These are phyloP conservation scores for Suillus discolor DNA, from an alignment of 768 basidiomycete species.

Conservation along the genomic window DNA sequence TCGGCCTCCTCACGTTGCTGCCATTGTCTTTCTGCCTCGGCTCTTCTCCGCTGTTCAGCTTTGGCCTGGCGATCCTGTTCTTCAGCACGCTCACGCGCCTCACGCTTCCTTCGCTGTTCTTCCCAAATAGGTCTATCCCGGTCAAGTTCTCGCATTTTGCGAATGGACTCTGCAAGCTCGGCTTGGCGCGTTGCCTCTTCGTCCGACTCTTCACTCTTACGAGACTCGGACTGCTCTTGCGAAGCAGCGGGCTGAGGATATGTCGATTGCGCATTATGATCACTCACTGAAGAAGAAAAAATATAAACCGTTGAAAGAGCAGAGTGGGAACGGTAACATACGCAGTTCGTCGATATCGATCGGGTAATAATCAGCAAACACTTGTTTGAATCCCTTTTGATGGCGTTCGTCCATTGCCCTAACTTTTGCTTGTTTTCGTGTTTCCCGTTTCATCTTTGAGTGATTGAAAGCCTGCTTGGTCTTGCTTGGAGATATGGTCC, in stretches of 20 bases:
- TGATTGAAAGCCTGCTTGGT: conserved; percentile 41
- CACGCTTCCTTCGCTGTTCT: conserved; percentile 48
- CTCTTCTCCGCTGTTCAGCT: conserved; percentile 35
- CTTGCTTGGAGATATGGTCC: conserved; percentile 49
- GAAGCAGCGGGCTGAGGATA: conserved; percentile 8
- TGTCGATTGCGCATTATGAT: not conserved
- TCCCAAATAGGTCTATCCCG: conserved; percentile 66
- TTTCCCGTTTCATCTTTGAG: conserved; percentile 42
- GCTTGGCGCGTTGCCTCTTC: conserved; percentile 42
- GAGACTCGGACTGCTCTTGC: conserved; percentile 1
- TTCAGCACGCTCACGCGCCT: conserved; percentile 44
- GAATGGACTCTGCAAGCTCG: conserved; percentile 62
- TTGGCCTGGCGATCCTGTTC: conserved; percentile 41
- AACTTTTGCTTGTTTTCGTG: conserved; percentile 43
- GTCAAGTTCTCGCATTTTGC: conserved; percentile 70
- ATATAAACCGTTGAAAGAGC: not conserved
- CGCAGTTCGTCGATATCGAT: conserved; percentile 37
- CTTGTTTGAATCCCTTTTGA: conserved; percentile 38
- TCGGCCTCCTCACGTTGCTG: conserved; percentile 29
- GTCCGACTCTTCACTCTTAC: conserved; percentile 19
- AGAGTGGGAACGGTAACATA: not conserved
- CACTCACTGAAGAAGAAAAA: not conserved
- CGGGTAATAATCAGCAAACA: conserved; percentile 22
- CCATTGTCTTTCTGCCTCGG: conserved; percentile 30
- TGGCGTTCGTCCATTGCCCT: conserved; percentile 41